Percentiles rank a stretch among this genome's conserved stretches.
These are phyloP conservation scores for Ramaria rubella DNA, from an alignment of 768 basidiomycete species.

Conservation along the genomic window DNA sequence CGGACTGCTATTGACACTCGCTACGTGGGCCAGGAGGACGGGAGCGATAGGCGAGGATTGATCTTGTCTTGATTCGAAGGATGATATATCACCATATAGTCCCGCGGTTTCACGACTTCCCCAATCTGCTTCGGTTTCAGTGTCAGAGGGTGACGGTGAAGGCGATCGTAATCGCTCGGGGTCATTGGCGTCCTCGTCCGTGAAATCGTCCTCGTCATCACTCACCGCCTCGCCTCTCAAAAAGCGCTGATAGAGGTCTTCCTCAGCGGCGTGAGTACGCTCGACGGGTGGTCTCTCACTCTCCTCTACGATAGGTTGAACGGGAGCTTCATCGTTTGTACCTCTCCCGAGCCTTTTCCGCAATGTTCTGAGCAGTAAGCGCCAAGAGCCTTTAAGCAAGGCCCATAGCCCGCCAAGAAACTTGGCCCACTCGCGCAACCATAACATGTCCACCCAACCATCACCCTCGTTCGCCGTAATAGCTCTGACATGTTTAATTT, in stretches of 20 bases:
- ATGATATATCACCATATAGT: conserved; percentile 49
- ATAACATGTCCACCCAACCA: conserved; percentile 34
- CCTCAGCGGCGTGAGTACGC: conserved; percentile 18
- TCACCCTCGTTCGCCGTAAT: conserved; percentile 29
- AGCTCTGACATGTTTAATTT: conserved; percentile 39
- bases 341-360: conserved; percentile 13
- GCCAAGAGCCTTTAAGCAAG: conserved; percentile 21
- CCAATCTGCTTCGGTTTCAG: conserved; percentile 24
- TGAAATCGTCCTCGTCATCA: conserved; percentile 41
- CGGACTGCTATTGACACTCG: conserved; percentile 35
- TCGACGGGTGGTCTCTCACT: not conserved
- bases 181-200: conserved; percentile 13
- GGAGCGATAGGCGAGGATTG: conserved; percentile 31
- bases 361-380: conserved; percentile 12
- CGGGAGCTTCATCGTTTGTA: not conserved
- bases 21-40: conserved; percentile 51
- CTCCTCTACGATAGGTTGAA: not conserved
- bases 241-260: conserved; percentile 48
- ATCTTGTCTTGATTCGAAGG: conserved; percentile 15
- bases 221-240: conserved; percentile 50
- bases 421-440: conserved; percentile 33
- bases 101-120: conserved; percentile 40
- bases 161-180: conserved; percentile 17
- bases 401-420: conserved; percentile 27
- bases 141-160: conserved; percentile 17